phyloP scores from a whole-genome alignment of 371 early-diverging fungal genomes.

The Rhizomucor pusillus region DNA sequence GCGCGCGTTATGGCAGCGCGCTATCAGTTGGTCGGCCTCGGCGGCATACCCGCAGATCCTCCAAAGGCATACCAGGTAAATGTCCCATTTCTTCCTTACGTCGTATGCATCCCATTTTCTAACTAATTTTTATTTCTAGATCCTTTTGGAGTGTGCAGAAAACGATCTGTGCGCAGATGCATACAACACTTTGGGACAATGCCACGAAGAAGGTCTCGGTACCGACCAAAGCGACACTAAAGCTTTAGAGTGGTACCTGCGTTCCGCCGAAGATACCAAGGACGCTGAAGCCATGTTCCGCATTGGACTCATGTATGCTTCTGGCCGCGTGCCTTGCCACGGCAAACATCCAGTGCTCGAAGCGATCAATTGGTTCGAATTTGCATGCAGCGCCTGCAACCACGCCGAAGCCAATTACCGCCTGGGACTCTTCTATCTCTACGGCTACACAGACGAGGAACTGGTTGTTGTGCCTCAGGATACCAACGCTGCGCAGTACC shows the following conservation, averaged over 20 bases:
- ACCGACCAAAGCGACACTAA: slow-evolving; percentile 43
- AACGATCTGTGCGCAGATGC: slow-evolving; percentile 28
- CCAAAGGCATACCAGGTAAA: slow-evolving; percentile 39
- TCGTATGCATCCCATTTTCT: slow-evolving; percentile 3
- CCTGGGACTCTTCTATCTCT: slow-evolving; percentile 32
- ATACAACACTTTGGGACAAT: slow-evolving; percentile 42
- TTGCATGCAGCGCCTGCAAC: slow-evolving; percentile 26
- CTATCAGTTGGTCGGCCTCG: slow-evolving; percentile 30
- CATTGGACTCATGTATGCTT: slow-evolving; percentile 34
- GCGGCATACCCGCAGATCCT: slow-evolving; percentile 35
- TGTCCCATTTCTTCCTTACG: not conserved
- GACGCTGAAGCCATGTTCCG: slow-evolving; percentile 46
- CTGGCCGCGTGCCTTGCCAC: slow-evolving; percentile 10
- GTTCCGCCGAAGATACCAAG: slow-evolving; percentile 28
- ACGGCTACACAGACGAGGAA: slow-evolving; percentile 20
- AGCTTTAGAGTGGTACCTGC: slow-evolving; percentile 39
- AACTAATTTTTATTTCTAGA: slow-evolving; percentile 17
- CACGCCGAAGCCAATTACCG: slow-evolving; percentile 35
- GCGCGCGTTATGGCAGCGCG: slow-evolving; percentile 44
- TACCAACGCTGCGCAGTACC: slow-evolving; percentile 16
- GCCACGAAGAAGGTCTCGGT: slow-evolving; percentile 46
- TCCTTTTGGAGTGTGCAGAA: slow-evolving; percentile 38
- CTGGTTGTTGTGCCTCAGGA: slow-evolving; percentile 6
- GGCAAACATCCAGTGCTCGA: slow-evolving; percentile 23
- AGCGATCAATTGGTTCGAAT: slow-evolving; percentile 29